Evolutionary conservation across 495 filamentous ascomycete species (phyloP), one percentile per base, ranked within the genome.

Genomic region (Annulohypoxylon stygium): DNA sequence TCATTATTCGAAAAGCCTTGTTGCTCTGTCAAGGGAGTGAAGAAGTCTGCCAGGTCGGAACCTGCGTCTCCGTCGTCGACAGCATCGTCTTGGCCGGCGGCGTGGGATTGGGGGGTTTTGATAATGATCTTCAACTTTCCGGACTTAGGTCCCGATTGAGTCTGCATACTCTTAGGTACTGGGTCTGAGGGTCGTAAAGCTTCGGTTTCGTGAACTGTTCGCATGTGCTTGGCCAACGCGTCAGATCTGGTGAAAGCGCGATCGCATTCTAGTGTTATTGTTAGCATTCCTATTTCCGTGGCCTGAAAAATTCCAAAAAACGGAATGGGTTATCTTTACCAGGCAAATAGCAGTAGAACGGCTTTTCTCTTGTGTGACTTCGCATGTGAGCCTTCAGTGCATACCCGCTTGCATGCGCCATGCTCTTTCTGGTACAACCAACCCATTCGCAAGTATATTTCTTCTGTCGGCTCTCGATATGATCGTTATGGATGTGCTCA

Each of bases 121-220:
- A 87, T 76, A 63, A 89, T 84, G 54, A 93, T 88, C 71, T 91
- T 93, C 54, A 93, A 84, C 61, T 91, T 88, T 25, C 86, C 77
- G 55, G 89, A 88, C 64, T 89, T 88, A 9, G 82, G 84, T 6
- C 80, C 81, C 11, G 79, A 76, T 8, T 80, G 79, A 3, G 79
- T 65, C 81, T 90, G 85, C 91, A 85, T 90, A 51, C 90, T 88
- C 81, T 93, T 95, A 2, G 93, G 91, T 18, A 95, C 91, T 4
- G 93, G 91, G 76, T 97, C 94, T n/a, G 91, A 92, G 5, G 93
- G 93, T 5, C 94, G 91, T 4, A 97, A 86, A 4, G 93, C 92
- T 81, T 98, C 97, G 41, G 94, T 97, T 81, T 99, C 97, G 82
- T 99, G 96, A 33, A 99, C 96, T 34, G 96, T 98, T 78, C 96